phyloP scores from a whole-genome alignment of 495 filamentous ascomycete species.

The Pyrenula aspistea region DNA sequence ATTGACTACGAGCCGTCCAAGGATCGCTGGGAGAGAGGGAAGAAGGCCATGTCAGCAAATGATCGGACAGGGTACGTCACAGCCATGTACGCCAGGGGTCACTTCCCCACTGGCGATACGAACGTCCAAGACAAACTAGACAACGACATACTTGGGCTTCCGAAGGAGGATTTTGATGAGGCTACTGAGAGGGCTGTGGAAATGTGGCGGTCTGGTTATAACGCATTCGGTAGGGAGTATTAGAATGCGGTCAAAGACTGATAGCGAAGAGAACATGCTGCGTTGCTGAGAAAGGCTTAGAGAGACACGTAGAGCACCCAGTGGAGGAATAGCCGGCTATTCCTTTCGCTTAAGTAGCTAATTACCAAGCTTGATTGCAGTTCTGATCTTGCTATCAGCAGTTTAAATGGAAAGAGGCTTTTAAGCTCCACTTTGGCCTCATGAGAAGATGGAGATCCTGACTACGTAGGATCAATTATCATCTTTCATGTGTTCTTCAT shows the following conservation, averaged over 20 bases:
- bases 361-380: neutral
- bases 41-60: constrained; percentile 14
- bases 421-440: neutral
- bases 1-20: constrained; percentile 27
- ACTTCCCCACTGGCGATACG: constrained; percentile 19
- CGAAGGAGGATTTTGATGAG: constrained; percentile 23
- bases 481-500: neutral
- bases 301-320: neutral
- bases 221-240: constrained; percentile 1
- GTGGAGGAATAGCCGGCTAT: neutral
- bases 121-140: constrained; percentile 16
- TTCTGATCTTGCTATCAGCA: neutral
- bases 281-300: neutral
- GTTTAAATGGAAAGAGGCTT: neutral
- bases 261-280: neutral
- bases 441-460: neutral
- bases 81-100: constrained; percentile 33
- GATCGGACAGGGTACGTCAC: constrained; percentile 25
- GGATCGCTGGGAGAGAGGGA: constrained; percentile 29
- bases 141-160: constrained; percentile 40
- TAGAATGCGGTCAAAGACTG: neutral
- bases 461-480: neutral
- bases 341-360: neutral
- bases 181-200: constrained; percentile 13
- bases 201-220: constrained; percentile 7